Evolutionary conservation across 805 yeast species (phyloP), one percentile per base, ranked within the genome.

Genomic region (Wickerhamomyces chambardii): DNA sequence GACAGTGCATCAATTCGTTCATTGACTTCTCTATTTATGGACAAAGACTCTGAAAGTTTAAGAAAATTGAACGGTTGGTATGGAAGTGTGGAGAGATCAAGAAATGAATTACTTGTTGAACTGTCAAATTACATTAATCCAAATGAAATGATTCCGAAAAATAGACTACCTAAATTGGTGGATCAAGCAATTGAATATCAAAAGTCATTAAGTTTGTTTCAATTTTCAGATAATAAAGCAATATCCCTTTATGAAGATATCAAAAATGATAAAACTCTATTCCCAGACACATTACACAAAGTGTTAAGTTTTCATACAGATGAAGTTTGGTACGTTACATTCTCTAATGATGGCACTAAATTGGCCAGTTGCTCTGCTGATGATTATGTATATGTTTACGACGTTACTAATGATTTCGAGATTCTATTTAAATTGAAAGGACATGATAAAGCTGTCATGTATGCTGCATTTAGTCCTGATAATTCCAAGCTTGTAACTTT

Each of bases 301-400:
- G 64, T 69, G 0, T 56, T 83, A 6, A 43, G 57, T 1, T 62
- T 66, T 30, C 92, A 84, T 48, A 55, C 60, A 1, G 75, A 79
- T 49, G 95, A 89, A 53, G 90, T 85, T 11, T 89, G 97, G 97
- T 81, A 67, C 50, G 66, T 82, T 12, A 72, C 73, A 38, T 87
- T 84, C 50, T 80, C 92, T 6, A 83, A 86, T 31, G 70, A 73
- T 57, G 96, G 96, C 3, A 68, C 66, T 41, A 76, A 64, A 43
- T 59, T 89, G 28, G 94, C 85, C n/a, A 73, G 89, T 1, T 82
- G 89, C 0, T 76, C 92, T 7, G 68, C 75, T 14, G 94, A 85
- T 51, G 68, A 75, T 6, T 63, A 68, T 17, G 65, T 84, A 27
- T 58, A 75, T 24, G 64, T 87, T 11, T 86, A 84, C 60, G 81